Evolutionary conservation across 2,329 filamentous ascomycete species (phyloP), one percentile per base, ranked within the genome.

Genomic region (Fusarium sp.): DNA sequence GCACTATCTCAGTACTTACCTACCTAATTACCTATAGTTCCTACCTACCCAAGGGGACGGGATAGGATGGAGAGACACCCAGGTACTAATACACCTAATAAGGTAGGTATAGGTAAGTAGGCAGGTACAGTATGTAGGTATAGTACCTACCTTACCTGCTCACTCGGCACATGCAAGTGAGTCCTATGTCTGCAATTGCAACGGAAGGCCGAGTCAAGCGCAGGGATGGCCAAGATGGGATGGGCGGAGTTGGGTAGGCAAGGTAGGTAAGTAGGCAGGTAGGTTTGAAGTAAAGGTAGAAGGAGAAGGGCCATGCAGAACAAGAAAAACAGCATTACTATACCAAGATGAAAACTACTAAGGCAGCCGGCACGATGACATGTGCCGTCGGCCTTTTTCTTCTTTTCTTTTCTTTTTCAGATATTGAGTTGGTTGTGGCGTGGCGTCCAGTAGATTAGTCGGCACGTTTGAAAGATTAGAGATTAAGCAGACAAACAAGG

Each of bases 81-180:
- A 38, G 32, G 18, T 38, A 38, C 18, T 18, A n/a, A 34, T n/a
- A n/a, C 34, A 38, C 45, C 25, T 29, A n/a, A n/a, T 14, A 27
- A 44, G 15, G 42, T 47, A 34, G 44, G 44, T 46, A n/a, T 24
- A 20, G 27, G 30, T 34, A 57, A 25, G 52, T 66, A 56, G 30
- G 27, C 65, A 53, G 44, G 46, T 42, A 49, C 32, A 34, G 32
- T 18, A 34, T 34, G 32, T 18, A 34, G 32, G 16, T 38, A 38
- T 18, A 52, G 32, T 38, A 38, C 32, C 9, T 38, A 38, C 32
- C 32, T 38, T 38, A 38, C 32, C 32, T 57, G 43, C 50, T 66
- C 50, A 57, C 54, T 69, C 55, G 63, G 68, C 54, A 68, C 59
- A 72, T 69, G 64, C 71, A 68, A 71, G 53, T 53, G 43, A 45